Evolutionary conservation across 768 basidiomycete genomes (phyloP).

Genomic region (Psilocybe tampanensis): DNA sequence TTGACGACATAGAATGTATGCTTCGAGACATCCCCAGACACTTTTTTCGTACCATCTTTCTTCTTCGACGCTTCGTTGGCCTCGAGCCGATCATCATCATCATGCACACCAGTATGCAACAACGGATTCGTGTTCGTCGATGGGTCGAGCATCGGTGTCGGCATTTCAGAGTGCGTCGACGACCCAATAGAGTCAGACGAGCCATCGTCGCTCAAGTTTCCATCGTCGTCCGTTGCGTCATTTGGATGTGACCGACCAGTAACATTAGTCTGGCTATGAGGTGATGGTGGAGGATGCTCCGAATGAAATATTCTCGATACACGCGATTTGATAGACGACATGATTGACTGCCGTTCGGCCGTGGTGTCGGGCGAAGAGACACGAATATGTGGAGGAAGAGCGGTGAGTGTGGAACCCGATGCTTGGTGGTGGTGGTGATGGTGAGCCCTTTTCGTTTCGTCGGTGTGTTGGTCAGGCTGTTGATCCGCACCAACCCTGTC

Average conservation of each 20-base stretch:
- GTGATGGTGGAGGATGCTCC: conserved; percentile 3
- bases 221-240: conserved; percentile 16
- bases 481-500: conserved; percentile 24
- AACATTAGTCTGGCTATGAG: conserved; percentile 7
- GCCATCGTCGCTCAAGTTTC: conserved; percentile 9
- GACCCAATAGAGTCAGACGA: conserved; percentile 34
- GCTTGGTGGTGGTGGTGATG: conserved; percentile 3
- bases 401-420: background rate
- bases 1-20: conserved; percentile 96
- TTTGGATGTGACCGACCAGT: conserved; percentile 21
- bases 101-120: conserved; percentile 26
- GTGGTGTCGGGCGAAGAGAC: conserved; percentile 16
- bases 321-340: conserved; percentile 50
- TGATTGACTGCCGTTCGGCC: conserved; percentile 37
- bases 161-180: conserved; percentile 39
- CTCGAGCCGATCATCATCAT: conserved; percentile 29
- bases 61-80: conserved; percentile 48
- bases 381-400: conserved; percentile 1
- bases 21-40: conserved; percentile 71
- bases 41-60: conserved; percentile 30
- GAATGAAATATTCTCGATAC: conserved; percentile 49
- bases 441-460: conserved; percentile 3
- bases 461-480: background rate
- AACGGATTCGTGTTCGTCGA: conserved; percentile 74
- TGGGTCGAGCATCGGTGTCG: conserved; percentile 74